These are phyloP conservation scores for Aureobasidium leucospermi DNA, from an alignment of 2,329 filamentous ascomycete species.

Conservation along the genomic window DNA sequence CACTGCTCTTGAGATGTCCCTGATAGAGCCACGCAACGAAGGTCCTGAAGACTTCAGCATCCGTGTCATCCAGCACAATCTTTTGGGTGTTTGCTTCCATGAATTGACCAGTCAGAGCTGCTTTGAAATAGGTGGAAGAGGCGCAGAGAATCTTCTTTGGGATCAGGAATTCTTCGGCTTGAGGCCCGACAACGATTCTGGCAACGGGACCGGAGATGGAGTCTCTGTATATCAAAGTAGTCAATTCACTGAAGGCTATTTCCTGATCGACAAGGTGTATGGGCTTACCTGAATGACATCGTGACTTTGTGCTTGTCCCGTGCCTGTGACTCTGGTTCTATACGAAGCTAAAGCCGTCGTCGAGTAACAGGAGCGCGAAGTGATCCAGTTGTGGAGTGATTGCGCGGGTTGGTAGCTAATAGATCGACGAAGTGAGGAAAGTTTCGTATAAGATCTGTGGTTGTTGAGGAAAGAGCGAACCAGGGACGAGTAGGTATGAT, in stretches of 20 bases:
- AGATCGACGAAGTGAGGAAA: too few relatives aligned
- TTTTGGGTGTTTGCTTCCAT: background rate
- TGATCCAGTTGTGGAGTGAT: too few relatives aligned
- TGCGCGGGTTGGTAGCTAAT: too few relatives aligned
- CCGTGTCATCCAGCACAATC: background rate
- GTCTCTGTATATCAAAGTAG: background rate
- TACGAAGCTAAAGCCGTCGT: too few relatives aligned
- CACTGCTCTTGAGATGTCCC: background rate
- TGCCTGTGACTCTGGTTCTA: too few relatives aligned
- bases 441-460: too few relatives aligned
- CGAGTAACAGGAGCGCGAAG: too few relatives aligned
- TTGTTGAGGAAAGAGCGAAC: too few relatives aligned
- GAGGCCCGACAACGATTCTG: background rate
- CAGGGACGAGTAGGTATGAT: too few relatives aligned
- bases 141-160: background rate
- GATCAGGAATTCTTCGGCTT: background rate
- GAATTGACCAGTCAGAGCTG: background rate
- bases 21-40: constrained; percentile 2
- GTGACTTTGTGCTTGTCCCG: too few relatives aligned
- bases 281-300: background rate
- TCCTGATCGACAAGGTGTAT: background rate
- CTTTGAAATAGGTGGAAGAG: background rate
- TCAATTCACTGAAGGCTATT: background rate
- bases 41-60: background rate
- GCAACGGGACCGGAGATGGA: background rate